Conservation (phyloP, 805 yeast species). For the Metschnikowia kunwiensis region DNA sequence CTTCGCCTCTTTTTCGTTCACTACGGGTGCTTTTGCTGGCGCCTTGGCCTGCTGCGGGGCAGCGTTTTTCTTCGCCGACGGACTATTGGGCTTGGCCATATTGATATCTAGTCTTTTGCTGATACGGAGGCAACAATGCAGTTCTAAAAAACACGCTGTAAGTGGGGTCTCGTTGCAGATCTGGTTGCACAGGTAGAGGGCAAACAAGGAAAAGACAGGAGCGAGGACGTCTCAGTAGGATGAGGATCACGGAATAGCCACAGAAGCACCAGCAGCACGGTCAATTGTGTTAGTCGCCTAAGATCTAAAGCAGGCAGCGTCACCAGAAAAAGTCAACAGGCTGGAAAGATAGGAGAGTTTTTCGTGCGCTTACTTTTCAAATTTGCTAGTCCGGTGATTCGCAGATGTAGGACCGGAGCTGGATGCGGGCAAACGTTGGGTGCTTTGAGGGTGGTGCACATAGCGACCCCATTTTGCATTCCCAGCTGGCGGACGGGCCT, state of each 20-base stretch:
- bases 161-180: too few relatives aligned
- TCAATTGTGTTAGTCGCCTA: not conserved
- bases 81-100: constrained; percentile 2
- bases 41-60: not conserved
- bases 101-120: too few relatives aligned
- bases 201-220: too few relatives aligned
- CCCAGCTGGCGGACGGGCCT: too few relatives aligned
- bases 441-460: not conserved
- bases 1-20: constrained; percentile 41
- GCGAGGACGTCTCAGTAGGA: too few relatives aligned
- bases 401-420: constrained; percentile 5
- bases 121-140: too few relatives aligned
- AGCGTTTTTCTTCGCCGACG: not conserved
- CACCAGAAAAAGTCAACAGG: not conserved
- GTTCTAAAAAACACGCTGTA: too few relatives aligned
- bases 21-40: constrained; percentile 3
- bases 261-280: too few relatives aligned
- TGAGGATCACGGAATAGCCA: too few relatives aligned
- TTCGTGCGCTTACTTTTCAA: constrained; percentile 1
- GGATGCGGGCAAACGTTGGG: constrained; percentile 2
- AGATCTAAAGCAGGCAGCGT: not conserved
- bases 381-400: constrained; percentile 7
- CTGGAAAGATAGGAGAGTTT: not conserved
- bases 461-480: too few relatives aligned
- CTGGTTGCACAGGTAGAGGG: too few relatives aligned